Percentiles rank a stretch among this genome's conserved stretches.
Conservation (phyloP, 2,329 filamentous ascomycete species). For the Leptosphaerulina australis region DNA sequence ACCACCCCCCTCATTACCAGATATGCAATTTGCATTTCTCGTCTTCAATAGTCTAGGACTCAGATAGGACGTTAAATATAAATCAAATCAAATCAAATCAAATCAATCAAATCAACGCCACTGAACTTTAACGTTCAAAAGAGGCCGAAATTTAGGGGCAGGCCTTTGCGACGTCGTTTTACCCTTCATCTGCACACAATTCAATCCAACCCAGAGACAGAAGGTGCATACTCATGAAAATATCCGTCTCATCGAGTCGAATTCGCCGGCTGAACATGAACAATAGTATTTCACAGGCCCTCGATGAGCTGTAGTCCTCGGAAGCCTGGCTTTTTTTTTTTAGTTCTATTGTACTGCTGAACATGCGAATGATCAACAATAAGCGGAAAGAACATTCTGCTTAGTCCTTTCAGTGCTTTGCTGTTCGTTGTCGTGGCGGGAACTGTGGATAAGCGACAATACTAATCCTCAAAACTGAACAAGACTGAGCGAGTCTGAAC, state of each 20-base stretch:
- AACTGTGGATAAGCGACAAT: constrained; percentile 20
- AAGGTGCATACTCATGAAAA: neutral
- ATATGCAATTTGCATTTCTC: no score
- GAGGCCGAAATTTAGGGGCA: no score
- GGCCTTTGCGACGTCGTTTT: neutral
- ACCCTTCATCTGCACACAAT: neutral
- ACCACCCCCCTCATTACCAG: no score
- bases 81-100: no score
- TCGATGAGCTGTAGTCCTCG: constrained; percentile 22
- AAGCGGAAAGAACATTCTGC: constrained; percentile 50
- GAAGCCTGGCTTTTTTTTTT: constrained; percentile 28
- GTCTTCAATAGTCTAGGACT: no score
- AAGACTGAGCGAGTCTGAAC: no score
- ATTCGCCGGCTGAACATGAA: neutral
- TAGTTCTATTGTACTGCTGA: constrained; percentile 31
- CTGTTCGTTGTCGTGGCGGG: constrained; percentile 28
- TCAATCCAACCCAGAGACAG: neutral
- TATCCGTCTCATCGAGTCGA: neutral
- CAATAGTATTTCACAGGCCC: constrained; percentile 20
- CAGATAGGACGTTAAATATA: no score
- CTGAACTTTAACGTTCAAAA: no score
- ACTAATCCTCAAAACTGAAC: no score
- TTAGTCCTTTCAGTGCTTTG: constrained; percentile 41
- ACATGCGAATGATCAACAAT: constrained; percentile 42
- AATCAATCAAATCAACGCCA: no score